These are phyloP conservation scores for Trichoderma atroviride DNA, from an alignment of 2,329 filamentous ascomycete species.

Conservation along the genomic window DNA sequence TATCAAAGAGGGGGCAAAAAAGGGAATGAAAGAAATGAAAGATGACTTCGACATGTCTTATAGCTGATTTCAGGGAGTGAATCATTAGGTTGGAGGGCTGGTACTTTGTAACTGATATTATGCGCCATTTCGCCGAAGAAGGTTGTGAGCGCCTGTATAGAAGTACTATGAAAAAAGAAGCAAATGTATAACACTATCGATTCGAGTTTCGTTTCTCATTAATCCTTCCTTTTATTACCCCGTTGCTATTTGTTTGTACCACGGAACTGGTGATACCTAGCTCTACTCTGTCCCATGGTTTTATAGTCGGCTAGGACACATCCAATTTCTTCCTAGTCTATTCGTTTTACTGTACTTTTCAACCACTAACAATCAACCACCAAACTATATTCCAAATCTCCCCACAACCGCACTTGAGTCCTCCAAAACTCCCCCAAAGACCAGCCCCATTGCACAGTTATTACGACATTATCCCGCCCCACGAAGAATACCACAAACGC, in stretches of 20 bases:
- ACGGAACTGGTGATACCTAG: background rate
- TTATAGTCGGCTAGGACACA: background rate
- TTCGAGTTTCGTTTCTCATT: background rate
- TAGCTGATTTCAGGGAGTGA: background rate
- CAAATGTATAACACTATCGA: background rate
- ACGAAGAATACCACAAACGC: background rate
- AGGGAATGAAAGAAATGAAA: background rate
- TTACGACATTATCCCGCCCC: background rate
- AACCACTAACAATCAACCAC: background rate
- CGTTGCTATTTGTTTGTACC: background rate
- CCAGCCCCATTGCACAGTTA: background rate
- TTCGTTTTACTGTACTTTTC: background rate
- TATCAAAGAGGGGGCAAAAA: background rate
- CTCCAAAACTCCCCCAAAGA: background rate
- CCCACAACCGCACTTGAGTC: background rate
- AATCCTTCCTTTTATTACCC: background rate
- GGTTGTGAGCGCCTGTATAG: conserved; percentile 29
- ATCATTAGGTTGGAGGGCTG: background rate
- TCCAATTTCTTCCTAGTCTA: background rate
- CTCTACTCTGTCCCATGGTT: background rate
- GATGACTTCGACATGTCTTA: background rate
- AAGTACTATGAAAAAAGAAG: conserved; percentile 26
- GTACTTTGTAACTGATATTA: conserved; percentile 14
- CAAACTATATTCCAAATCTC: background rate
- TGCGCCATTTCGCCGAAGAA: conserved; percentile 9